Percentiles rank a stretch among this genome's conserved stretches.
Conservation (phyloP, 805 yeast genomes). For the Saccharomycopsis fermentans region DNA sequence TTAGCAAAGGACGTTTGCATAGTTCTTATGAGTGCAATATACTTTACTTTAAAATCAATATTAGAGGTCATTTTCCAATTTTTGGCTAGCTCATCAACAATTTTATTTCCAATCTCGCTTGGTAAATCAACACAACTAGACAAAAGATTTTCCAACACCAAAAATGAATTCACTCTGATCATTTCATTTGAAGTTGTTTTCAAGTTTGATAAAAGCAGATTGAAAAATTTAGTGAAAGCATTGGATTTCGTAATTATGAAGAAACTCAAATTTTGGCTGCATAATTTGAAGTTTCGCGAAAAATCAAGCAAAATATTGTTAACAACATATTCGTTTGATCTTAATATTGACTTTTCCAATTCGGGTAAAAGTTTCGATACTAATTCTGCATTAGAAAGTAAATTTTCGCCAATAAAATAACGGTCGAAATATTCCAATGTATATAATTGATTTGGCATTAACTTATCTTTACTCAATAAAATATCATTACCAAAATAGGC, state of each 20-base stretch:
- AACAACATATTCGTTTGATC: constrained; percentile 69
- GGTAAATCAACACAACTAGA: constrained; percentile 17
- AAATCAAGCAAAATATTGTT: constrained; percentile 43
- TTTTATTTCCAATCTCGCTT: constrained; percentile 24
- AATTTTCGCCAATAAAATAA: constrained; percentile 33
- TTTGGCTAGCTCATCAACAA: constrained; percentile 46
- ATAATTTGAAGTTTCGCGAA: constrained; percentile 24
- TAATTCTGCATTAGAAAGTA: constrained; percentile 30
- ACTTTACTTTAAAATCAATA: constrained; percentile 54
- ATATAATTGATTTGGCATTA: constrained; percentile 34
- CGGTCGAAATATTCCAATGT: constrained; percentile 27
- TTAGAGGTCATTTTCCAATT: constrained; percentile 48
- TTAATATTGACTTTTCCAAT: constrained; percentile 61
- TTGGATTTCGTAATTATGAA: constrained; percentile 13
- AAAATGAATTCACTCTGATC: constrained; percentile 43
- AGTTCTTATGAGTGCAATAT: constrained; percentile 29
- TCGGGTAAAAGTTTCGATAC: constrained; percentile 40
- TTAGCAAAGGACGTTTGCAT: constrained; percentile 26
- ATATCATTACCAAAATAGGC: constrained; percentile 30
- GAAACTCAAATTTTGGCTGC: not conserved
- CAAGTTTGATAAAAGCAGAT: constrained; percentile 43
- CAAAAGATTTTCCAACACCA: constrained; percentile 26
- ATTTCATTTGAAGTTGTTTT: constrained; percentile 56
- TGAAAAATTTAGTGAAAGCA: constrained; percentile 37
- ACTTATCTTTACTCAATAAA: constrained; percentile 37